Percentiles rank a stretch among this genome's conserved stretches.
Evolutionary conservation across 768 basidiomycete species (phyloP).

Genomic region (Trametes cubensis): DNA sequence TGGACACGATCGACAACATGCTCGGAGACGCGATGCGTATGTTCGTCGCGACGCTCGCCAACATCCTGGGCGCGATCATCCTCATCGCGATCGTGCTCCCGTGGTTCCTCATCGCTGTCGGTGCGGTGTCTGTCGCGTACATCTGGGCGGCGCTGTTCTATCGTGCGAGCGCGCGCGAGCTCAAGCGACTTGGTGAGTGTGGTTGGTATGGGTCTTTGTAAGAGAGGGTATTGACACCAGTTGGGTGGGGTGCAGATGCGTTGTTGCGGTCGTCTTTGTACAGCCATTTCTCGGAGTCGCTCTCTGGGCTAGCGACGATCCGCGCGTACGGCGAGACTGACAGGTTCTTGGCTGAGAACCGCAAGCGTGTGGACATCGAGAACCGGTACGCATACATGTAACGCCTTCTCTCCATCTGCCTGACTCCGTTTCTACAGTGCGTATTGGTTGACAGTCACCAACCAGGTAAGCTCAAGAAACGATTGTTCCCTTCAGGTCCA

Average conservation of each 20-base stretch:
- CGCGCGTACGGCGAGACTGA: slow-evolving; percentile 82
- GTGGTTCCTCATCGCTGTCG: slow-evolving; percentile 82
- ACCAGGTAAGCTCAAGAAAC: slow-evolving; percentile 62
- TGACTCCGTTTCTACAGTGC: slow-evolving; percentile 47
- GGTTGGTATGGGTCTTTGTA: slow-evolving; percentile 1
- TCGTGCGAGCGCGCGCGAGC: slow-evolving; percentile 80
- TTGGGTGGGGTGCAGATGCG: slow-evolving; percentile 53
- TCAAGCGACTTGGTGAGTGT: slow-evolving; percentile 51
- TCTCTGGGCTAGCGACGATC: slow-evolving; percentile 85
- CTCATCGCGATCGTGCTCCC: slow-evolving; percentile 77
- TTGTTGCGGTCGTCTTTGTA: slow-evolving; percentile 87
- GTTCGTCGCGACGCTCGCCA: slow-evolving; percentile 62
- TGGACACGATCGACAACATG: slow-evolving; percentile 79
- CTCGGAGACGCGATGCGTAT: slow-evolving; percentile 77
- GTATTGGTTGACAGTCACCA: slow-evolving; percentile 84
- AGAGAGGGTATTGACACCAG: slow-evolving; percentile 52
- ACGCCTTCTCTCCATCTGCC: neutral
- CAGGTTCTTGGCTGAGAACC: slow-evolving; percentile 77
- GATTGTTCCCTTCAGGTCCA: neutral
- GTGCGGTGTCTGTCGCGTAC: slow-evolving; percentile 61
- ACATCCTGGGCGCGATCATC: slow-evolving; percentile 76
- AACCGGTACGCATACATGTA: slow-evolving; percentile 55
- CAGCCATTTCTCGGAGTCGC: slow-evolving; percentile 89
- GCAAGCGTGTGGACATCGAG: slow-evolving; percentile 77
- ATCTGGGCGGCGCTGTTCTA: slow-evolving; percentile 79